A percentile compares a stretch with the other conserved stretches of the same genome.
Evolutionary conservation across 495 filamentous ascomycete species (phyloP).

Genomic region (Astrocystis sublimbata): DNA sequence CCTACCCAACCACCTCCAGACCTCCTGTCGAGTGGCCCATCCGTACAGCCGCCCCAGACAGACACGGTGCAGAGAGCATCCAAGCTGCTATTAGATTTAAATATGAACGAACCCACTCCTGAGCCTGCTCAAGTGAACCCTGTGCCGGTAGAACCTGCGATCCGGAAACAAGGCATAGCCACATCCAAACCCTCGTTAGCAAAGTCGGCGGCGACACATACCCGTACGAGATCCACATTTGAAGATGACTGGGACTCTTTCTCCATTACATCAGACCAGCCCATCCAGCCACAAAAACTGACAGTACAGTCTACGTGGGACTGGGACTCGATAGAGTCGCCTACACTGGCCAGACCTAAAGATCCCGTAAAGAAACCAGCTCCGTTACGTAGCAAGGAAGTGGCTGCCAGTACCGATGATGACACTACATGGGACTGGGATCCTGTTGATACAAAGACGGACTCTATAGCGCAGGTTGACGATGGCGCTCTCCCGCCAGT

Average conservation of each 20-base stretch:
- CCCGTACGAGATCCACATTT: not conserved
- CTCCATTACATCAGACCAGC: conserved; percentile 44
- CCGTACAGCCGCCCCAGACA: conserved; percentile 16
- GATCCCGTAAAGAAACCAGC: not conserved
- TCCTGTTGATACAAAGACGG: conserved; percentile 22
- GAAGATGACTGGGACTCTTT: conserved; percentile 62
- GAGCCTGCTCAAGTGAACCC: conserved; percentile 50
- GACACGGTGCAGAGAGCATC: conserved; percentile 30
- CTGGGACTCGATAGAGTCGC: conserved; percentile 40
- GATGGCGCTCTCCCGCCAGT: conserved; percentile 62
- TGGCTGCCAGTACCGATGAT: conserved; percentile 7
- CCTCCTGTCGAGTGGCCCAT: conserved; percentile 18
- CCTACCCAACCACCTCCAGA: conserved; percentile 18
- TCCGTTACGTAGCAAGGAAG: not conserved
- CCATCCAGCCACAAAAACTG: conserved; percentile 21
- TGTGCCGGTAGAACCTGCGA: conserved; percentile 47
- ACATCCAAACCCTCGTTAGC: conserved; percentile 42
- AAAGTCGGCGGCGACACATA: conserved; percentile 43
- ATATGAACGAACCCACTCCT: conserved; percentile 29
- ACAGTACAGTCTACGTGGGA: conserved; percentile 36
- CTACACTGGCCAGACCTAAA: conserved; percentile 10
- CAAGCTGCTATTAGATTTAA: conserved; percentile 25
- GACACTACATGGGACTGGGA: conserved; percentile 34
- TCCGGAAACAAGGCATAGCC: conserved; percentile 34
- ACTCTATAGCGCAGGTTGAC: conserved; percentile 19